Percentiles rank a stretch among this genome's conserved stretches.
Evolutionary conservation across 306 rosid genomes (phyloP).

Genomic region (Medicago truncatula): MtrunA17r5.0-ANR NC_053045.1:2185001-2185500

Average conservation of each 20-base stretch:
- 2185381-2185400: background rate
- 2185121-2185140: background rate
- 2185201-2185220: background rate
- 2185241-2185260: constrained; percentile 7
- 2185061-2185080: background rate
- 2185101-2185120: background rate
- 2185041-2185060: background rate
- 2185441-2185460: background rate
- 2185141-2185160: background rate
- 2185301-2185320: background rate
- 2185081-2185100: background rate
- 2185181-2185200: background rate
- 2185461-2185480: no score
- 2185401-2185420: no score
- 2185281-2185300: background rate
- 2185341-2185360: background rate
- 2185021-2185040: background rate
- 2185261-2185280: background rate
- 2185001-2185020: background rate
- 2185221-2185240: background rate
- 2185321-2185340: background rate
- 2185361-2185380: background rate
- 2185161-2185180: background rate
- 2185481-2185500: background rate
- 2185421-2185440: background rate